phyloP scores from a whole-genome alignment of 2,329 filamentous ascomycete genomes.

The Corniculantispora saksenae region DNA sequence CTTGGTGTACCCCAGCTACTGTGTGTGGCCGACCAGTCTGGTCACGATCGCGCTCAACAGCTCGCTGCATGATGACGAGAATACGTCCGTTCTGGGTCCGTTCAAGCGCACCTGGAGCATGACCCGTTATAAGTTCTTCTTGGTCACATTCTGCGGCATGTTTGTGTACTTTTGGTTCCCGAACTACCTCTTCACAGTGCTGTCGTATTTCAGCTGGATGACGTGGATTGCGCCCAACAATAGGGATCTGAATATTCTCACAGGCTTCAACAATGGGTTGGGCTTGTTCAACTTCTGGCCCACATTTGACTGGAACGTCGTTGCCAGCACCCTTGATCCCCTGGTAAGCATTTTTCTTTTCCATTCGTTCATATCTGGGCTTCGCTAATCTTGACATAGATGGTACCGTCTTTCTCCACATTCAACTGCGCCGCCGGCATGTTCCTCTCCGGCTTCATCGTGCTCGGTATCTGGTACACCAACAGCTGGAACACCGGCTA shows the following conservation, averaged over 20 bases:
- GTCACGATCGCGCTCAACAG: constrained; percentile 26
- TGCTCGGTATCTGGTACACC: constrained; percentile 22
- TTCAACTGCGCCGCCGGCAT: constrained; percentile 3
- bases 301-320: too few species aligned
- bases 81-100: too few species aligned
- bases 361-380: too few species aligned
- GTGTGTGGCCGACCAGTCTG: constrained; percentile 26
- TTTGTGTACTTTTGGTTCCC: constrained; percentile 49
- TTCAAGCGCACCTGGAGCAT: constrained; percentile 41
- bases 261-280: not conserved
- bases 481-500: constrained; percentile 47
- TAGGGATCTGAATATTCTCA: constrained; percentile 34
- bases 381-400: not conserved
- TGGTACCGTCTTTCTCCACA: constrained; percentile 13
- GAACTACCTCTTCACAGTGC: constrained; percentile 42
- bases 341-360: too few species aligned
- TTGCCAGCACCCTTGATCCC: too few species aligned
- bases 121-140: constrained; percentile 43
- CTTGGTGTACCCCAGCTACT: constrained; percentile 23
- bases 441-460: not conserved
- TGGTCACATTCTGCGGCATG: constrained; percentile 36
- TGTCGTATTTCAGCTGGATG: constrained; percentile 48
- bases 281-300: too few species aligned
- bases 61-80: too few species aligned
- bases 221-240: constrained; percentile 48